Percentiles rank a stretch among this genome's conserved stretches.
phyloP scores from a whole-genome alignment of 75 land plant species.

The Ceratopteris richardii region DNA sequence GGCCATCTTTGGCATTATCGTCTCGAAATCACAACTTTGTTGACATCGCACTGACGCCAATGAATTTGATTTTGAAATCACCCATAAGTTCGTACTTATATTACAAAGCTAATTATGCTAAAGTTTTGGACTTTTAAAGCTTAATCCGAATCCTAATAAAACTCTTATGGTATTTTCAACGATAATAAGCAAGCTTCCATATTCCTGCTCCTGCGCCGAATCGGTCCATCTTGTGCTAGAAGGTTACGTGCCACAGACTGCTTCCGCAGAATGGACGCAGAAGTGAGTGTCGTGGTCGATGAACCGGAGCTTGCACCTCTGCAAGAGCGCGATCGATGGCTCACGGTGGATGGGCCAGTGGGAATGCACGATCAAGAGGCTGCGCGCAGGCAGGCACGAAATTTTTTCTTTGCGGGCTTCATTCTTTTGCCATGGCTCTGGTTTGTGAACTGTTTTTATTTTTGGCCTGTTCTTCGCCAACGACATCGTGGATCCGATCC shows the following conservation, averaged over 20 bases:
- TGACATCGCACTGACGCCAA: too few species aligned
- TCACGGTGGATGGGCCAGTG: slow-evolving; percentile 75
- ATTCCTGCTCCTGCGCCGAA: too few species aligned
- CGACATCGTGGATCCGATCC: slow-evolving; percentile 30
- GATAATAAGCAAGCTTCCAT: too few species aligned
- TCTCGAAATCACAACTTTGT: too few species aligned
- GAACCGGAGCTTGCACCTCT: neutral
- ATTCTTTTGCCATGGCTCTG: slow-evolving; percentile 70
- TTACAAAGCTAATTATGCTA: too few species aligned
- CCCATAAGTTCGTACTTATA: too few species aligned
- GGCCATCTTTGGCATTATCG: too few species aligned
- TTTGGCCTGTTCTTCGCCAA: slow-evolving; percentile 74
- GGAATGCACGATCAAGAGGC: slow-evolving; percentile 44
- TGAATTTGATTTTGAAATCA: too few species aligned
- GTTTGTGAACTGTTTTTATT: slow-evolving; percentile 92
- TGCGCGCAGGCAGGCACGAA: slow-evolving; percentile 42
- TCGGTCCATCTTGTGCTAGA: too few species aligned
- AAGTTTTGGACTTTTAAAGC: too few species aligned
- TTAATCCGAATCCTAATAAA: too few species aligned
- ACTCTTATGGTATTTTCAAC: too few species aligned
- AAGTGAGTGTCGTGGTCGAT: neutral
- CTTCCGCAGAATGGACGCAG: neutral
- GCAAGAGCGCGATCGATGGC: slow-evolving; percentile 27
- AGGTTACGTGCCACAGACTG: neutral
- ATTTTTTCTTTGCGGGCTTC: slow-evolving; percentile 67